phyloP scores from a whole-genome alignment of 768 basidiomycete species.

The Lactarius sanguifluus region DNA sequence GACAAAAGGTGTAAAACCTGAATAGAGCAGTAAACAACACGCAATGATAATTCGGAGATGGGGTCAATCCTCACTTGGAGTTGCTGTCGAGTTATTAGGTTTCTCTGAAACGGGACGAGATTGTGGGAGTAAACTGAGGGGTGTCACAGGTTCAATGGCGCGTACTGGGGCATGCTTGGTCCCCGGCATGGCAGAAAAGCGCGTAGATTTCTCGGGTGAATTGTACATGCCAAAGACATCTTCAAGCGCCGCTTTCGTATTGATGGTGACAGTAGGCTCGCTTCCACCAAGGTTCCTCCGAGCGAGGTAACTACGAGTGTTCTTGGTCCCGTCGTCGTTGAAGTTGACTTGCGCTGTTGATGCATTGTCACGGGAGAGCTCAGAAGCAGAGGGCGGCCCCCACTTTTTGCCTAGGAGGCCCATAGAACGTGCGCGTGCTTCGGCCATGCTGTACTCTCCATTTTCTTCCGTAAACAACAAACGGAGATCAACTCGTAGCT shows the following conservation, averaged over 20 bases:
- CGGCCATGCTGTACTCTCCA: slow-evolving; percentile 82
- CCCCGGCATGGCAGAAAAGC: slow-evolving; percentile 48
- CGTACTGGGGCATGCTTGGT: slow-evolving; percentile 73
- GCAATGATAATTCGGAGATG: neutral
- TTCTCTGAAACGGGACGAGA: slow-evolving; percentile 33
- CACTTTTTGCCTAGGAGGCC: slow-evolving; percentile 85
- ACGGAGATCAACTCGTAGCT: slow-evolving; percentile 63
- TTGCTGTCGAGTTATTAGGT: slow-evolving; percentile 35
- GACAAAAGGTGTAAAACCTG: slow-evolving; percentile 67
- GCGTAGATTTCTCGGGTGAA: slow-evolving; percentile 75
- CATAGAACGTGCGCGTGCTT: slow-evolving; percentile 77
- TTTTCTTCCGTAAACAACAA: slow-evolving; percentile 74
- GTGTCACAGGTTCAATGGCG: slow-evolving; percentile 59
- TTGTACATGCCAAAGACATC: slow-evolving; percentile 98
- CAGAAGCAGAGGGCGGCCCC: slow-evolving; percentile 58
- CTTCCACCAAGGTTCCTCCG: slow-evolving; percentile 49
- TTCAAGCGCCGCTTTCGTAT: slow-evolving; percentile 91
- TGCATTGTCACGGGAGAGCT: slow-evolving; percentile 28
- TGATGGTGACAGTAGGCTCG: slow-evolving; percentile 92
- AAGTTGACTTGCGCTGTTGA: slow-evolving; percentile 48
- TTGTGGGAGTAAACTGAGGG: slow-evolving; percentile 30
- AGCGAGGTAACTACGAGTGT: slow-evolving; percentile 39
- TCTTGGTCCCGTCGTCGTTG: slow-evolving; percentile 55
- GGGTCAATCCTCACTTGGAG: slow-evolving; percentile 36
- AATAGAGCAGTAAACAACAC: slow-evolving; percentile 1